Conservation (phyloP, 495 filamentous ascomycete species). For the Lindgomyces ingoldianus region DNA sequence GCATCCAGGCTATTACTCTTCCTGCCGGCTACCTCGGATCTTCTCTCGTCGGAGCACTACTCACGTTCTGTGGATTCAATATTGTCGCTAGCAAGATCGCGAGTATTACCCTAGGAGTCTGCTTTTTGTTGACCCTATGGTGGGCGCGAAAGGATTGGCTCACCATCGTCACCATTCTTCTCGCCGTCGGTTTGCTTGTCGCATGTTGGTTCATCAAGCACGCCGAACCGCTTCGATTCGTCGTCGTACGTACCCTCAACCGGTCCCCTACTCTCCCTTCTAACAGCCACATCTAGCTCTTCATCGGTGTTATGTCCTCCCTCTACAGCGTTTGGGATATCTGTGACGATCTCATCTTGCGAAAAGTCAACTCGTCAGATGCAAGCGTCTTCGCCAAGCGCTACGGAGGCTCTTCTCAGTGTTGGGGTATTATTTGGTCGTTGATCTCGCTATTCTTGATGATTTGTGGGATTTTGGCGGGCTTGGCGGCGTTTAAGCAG, state of each 20-base stretch:
- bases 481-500: slow-evolving; percentile 73
- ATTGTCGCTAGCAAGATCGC: slow-evolving; percentile 78
- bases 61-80: slow-evolving; percentile 79
- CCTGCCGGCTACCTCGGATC: slow-evolving; percentile 78
- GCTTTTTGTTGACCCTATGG: slow-evolving; percentile 76
- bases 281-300: slow-evolving; percentile 50
- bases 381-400: slow-evolving; percentile 77
- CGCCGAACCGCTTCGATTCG: slow-evolving; percentile 69
- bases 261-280: not conserved
- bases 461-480: slow-evolving; percentile 68
- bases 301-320: slow-evolving; percentile 77
- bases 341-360: slow-evolving; percentile 79
- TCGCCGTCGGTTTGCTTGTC: slow-evolving; percentile 69
- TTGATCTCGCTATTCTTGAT: slow-evolving; percentile 70
- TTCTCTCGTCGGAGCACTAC: slow-evolving; percentile 70
- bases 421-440: slow-evolving; percentile 80
- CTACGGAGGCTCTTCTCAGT: slow-evolving; percentile 77
- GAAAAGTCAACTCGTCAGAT: slow-evolving; percentile 78
- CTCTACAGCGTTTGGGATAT: slow-evolving; percentile 86
- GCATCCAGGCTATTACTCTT: slow-evolving; percentile 68
- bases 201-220: slow-evolving; percentile 80
- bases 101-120: slow-evolving; percentile 68
- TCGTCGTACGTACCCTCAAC: slow-evolving; percentile 52
- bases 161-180: slow-evolving; percentile 67
- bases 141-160: slow-evolving; percentile 78